Evolutionary conservation across 2,329 filamentous ascomycete species (phyloP).

Genomic region (Aspergillus latus): DNA sequence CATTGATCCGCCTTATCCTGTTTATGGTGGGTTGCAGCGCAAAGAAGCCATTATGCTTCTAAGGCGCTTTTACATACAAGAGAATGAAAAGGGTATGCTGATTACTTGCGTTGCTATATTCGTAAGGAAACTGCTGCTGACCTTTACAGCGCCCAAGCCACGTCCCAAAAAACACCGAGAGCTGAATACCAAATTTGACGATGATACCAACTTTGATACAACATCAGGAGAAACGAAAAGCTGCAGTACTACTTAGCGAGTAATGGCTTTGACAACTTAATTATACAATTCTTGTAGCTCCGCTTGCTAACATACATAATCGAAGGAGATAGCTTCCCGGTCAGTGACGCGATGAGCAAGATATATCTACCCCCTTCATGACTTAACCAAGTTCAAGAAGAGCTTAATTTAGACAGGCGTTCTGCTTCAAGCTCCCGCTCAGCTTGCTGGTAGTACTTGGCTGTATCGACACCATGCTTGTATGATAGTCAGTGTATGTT

Average conservation of each 20-base stretch:
- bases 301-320: neutral
- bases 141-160: conserved; percentile 57
- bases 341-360: conserved; percentile 11
- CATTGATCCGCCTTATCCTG: conserved; percentile 75
- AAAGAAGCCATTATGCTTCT: conserved; percentile 92
- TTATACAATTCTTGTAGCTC: conserved; percentile 6
- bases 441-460: conserved; percentile 96
- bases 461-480: conserved; percentile 92
- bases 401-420: conserved; percentile 41
- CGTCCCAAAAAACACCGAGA: conserved; percentile 64
- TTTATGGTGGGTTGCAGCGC: conserved; percentile 81
- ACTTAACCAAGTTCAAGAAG: conserved; percentile 21
- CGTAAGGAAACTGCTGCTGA: conserved; percentile 15
- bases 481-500: conserved; percentile 18
- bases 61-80: conserved; percentile 93
- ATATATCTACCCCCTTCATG: conserved; percentile 12
- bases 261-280: conserved; percentile 1
- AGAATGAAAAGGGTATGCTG: conserved; percentile 82
- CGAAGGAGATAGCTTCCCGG: conserved; percentile 26
- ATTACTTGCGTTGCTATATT: neutral
- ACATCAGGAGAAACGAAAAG: neutral
- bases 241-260: neutral
- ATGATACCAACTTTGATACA: conserved; percentile 12
- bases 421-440: conserved; percentile 91
- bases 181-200: conserved; percentile 58